A percentile compares a stretch with the other conserved stretches of the same genome.
Evolutionary conservation across 2,329 filamentous ascomycete genomes (phyloP).

Genomic region (Penicillium sp.): DNA sequence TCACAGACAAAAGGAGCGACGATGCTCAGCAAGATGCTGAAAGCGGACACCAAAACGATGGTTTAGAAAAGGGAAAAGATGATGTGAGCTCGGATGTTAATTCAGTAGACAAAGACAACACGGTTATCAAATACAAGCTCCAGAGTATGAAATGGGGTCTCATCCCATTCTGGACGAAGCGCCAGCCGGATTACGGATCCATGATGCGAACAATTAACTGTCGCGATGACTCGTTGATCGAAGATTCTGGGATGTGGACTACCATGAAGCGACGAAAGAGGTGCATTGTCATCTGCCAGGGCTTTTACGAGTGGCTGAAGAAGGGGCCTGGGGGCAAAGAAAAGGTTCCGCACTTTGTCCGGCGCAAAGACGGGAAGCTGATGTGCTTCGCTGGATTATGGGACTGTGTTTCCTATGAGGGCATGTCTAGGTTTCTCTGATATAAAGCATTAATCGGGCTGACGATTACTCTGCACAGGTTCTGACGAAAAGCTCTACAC

Average conservation of each 20-base stretch:
- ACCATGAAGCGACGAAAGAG: slow-evolving; percentile 86
- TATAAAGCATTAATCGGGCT: background rate
- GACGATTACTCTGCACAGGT: slow-evolving; percentile 38
- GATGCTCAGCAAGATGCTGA: slow-evolving; percentile 22
- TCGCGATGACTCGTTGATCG: slow-evolving; percentile 77
- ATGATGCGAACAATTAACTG: slow-evolving; percentile 93
- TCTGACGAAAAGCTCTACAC: slow-evolving; percentile 72
- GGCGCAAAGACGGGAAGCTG: slow-evolving; percentile 74
- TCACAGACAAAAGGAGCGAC: slow-evolving; percentile 55
- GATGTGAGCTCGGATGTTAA: slow-evolving; percentile 15
- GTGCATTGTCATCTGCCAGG: slow-evolving; percentile 83
- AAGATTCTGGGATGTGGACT: slow-evolving; percentile 81
- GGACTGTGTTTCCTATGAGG: slow-evolving; percentile 82
- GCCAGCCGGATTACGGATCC: slow-evolving; percentile 71
- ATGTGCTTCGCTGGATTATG: slow-evolving; percentile 91
- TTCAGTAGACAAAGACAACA: slow-evolving; percentile 13
- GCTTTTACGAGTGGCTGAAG: slow-evolving; percentile 96
- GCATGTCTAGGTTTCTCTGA: slow-evolving; percentile 38
- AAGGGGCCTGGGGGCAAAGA: slow-evolving; percentile 68
- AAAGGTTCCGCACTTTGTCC: slow-evolving; percentile 81
- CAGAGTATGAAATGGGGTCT: slow-evolving; percentile 97
- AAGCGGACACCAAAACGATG: slow-evolving; percentile 11
- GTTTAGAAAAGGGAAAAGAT: slow-evolving; percentile 10
- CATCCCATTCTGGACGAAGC: slow-evolving; percentile 89
- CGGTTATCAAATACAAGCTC: slow-evolving; percentile 67